A percentile compares a stretch with the other conserved stretches of the same genome.
Conservation (phyloP, 495 filamentous ascomycete genomes). For the Apodospora peruviana region DNA sequence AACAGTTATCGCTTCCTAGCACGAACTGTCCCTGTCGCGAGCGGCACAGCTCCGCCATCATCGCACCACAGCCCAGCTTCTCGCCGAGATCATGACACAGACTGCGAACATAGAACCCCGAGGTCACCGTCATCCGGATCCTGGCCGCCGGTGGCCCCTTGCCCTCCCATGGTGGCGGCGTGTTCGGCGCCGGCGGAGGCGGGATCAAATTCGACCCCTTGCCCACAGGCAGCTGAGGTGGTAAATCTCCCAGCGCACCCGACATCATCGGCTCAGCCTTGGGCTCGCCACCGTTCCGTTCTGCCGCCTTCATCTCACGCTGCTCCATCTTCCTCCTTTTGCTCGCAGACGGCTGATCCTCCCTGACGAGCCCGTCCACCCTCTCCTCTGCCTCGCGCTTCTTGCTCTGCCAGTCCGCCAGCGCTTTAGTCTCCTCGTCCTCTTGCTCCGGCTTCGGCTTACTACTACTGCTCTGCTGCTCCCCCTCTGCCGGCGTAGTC, state of each 20-base stretch:
- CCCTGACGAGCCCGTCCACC: conserved; percentile 34
- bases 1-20: conserved; percentile 57
- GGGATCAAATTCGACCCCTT: conserved; percentile 31
- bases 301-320: conserved; percentile 25
- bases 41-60: conserved; percentile 83
- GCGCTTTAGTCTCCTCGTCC: conserved; percentile 40
- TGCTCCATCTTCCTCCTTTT: conserved; percentile 30
- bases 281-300: too few species aligned
- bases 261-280: conserved; percentile 44
- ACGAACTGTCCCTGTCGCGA: conserved; percentile 75
- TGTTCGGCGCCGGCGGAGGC: conserved; percentile 22
- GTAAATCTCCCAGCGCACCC: conserved; percentile 35
- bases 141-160: conserved; percentile 65
- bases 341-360: conserved; percentile 11
- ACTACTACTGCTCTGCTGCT: too few species aligned
- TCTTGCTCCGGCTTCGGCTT: conserved; percentile 40
- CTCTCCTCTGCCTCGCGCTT: conserved; percentile 43
- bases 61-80: conserved; percentile 70
- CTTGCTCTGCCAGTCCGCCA: conserved; percentile 37
- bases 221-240: conserved; percentile 20
- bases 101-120: conserved; percentile 94
- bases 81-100: conserved; percentile 87
- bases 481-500: too few species aligned
- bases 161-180: conserved; percentile 35
- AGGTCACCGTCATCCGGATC: conserved; percentile 87